A percentile compares a stretch with the other conserved stretches of the same genome.
Conservation (phyloP, 2,329 filamentous ascomycete species). For the Aureobasidium sp. region DNA sequence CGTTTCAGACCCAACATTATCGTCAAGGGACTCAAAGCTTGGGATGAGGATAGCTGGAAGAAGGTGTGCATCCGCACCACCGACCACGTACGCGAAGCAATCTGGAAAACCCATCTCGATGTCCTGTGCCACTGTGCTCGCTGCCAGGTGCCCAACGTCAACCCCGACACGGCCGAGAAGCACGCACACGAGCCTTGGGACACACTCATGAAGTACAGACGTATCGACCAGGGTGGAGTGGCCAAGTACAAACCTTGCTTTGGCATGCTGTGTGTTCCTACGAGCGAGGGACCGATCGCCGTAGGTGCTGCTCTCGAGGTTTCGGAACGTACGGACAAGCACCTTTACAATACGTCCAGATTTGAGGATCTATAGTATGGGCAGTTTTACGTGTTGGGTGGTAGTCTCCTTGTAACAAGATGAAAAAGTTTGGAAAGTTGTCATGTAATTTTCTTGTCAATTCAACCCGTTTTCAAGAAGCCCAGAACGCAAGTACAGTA, state of each 20-base stretch:
- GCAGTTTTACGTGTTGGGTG: not conserved
- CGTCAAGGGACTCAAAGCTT: conserved; percentile 46
- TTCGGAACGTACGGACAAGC: conserved; percentile 46
- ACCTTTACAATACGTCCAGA: conserved; percentile 39
- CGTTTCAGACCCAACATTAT: conserved; percentile 58
- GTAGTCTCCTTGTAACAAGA: not conserved
- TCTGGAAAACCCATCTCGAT: conserved; percentile 42
- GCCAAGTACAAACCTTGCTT: conserved; percentile 57
- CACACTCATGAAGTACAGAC: conserved; percentile 50
- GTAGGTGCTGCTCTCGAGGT: conserved; percentile 53
- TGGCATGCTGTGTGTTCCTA: conserved; percentile 55
- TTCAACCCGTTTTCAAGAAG: not conserved
- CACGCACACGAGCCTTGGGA: conserved; percentile 54
- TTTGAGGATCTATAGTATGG: conserved; percentile 25
- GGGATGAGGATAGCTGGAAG: conserved; percentile 58
- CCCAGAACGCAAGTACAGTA: conserved; percentile 1
- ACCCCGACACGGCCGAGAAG: conserved; percentile 52
- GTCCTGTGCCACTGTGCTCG: conserved; percentile 51
- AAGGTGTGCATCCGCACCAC: conserved; percentile 39
- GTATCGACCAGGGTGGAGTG: conserved; percentile 51
- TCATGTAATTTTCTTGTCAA: not conserved
- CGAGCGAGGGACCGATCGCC: conserved; percentile 44
- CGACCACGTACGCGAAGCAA: conserved; percentile 23
- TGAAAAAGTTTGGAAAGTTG: not conserved
- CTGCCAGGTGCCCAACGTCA: conserved; percentile 57